Conservation (phyloP, 495 filamentous ascomycete species). For the Xanthoparmelia taractica region DNA sequence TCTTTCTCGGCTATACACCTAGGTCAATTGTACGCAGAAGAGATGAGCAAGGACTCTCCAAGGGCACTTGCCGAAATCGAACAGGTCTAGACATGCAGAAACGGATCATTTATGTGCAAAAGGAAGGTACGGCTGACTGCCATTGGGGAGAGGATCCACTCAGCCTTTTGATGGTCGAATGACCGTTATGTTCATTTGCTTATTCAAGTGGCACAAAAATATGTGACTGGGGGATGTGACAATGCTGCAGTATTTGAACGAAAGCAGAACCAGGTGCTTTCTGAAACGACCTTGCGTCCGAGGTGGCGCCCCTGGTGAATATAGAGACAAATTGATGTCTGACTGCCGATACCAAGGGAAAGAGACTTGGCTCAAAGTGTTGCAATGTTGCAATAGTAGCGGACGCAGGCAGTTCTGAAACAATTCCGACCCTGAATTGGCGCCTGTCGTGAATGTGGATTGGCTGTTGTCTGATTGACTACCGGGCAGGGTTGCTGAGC, state of each 20-base stretch:
- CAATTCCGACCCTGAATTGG: neutral
- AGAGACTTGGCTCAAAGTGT: neutral
- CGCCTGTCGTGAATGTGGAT: neutral
- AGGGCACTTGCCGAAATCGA: neutral
- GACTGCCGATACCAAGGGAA: neutral
- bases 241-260: neutral
- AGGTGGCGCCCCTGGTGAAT: neutral
- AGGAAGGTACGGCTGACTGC: neutral
- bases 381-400: neutral
- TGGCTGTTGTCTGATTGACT: neutral
- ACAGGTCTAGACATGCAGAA: too few relatives aligned
- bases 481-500: neutral
- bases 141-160: neutral
- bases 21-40: neutral
- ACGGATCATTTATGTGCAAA: neutral
- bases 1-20: neutral
- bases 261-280: neutral
- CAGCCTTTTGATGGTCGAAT: neutral
- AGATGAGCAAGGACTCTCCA: neutral
- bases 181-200: neutral
- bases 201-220: neutral
- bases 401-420: neutral
- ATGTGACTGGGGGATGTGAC: neutral
- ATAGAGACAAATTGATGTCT: neutral
- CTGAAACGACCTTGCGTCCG: neutral